Evolutionary conservation across 2,329 filamentous ascomycete genomes (phyloP).

Genomic region (Periconia digitata): DNA sequence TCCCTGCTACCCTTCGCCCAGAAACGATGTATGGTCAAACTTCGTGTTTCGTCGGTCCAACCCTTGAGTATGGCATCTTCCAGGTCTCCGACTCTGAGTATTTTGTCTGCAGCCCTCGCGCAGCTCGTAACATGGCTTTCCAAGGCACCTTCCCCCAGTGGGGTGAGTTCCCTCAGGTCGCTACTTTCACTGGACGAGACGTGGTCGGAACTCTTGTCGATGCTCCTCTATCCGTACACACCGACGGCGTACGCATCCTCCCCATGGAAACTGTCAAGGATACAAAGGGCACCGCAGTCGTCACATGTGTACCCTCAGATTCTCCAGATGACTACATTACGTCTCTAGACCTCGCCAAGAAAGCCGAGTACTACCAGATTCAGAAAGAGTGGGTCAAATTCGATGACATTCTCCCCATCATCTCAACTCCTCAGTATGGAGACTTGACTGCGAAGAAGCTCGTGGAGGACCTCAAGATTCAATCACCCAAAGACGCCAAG

Average conservation of each 20-base stretch:
- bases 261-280: constrained; percentile 94
- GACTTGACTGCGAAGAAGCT: constrained; percentile 80
- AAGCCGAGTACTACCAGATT: constrained; percentile 90
- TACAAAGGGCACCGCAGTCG: constrained; percentile 93
- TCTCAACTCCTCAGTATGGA: constrained; percentile 76
- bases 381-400: constrained; percentile 94
- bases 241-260: constrained; percentile 79
- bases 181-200: constrained; percentile 74
- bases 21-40: constrained; percentile 99
- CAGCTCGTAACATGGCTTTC: constrained; percentile 93
- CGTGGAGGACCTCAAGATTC: constrained; percentile 92
- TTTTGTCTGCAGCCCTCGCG: constrained; percentile 78
- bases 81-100: constrained; percentile 69
- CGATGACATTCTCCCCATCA: constrained; percentile 76
- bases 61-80: constrained; percentile 86
- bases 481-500: constrained; percentile 91
- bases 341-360: constrained; percentile 84
- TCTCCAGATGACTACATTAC: constrained; percentile 95
- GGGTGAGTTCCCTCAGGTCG: constrained; percentile 72
- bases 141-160: constrained; percentile 82
- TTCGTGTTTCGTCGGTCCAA: constrained; percentile 91
- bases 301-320: constrained; percentile 93
- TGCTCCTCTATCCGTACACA: constrained; percentile 81
- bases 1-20: constrained; percentile 87
- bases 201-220: constrained; percentile 86